Percentiles rank a stretch among this genome's conserved stretches.
Evolutionary conservation across 2,329 filamentous ascomycete genomes (phyloP).

Genomic region (Emmonsia crescens): DNA sequence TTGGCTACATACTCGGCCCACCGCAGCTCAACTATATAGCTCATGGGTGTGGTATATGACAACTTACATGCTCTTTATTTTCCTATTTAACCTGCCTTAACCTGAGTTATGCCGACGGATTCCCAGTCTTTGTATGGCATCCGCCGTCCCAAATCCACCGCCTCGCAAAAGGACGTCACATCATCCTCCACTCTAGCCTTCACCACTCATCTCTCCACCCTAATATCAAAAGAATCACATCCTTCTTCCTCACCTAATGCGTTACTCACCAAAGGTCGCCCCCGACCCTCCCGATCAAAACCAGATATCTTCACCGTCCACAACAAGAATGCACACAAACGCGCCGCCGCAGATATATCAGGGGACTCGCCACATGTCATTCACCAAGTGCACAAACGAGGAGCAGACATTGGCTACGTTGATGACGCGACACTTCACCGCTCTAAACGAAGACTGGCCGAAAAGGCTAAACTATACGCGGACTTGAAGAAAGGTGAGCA

Average conservation of each 20-base stretch:
- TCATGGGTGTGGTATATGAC: neutral
- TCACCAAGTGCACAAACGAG: constrained; percentile 51
- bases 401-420: constrained; percentile 49
- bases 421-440: constrained; percentile 50
- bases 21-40: neutral
- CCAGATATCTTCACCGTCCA: constrained; percentile 58
- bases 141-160: constrained; percentile 53
- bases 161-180: constrained; percentile 51
- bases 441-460: constrained; percentile 71
- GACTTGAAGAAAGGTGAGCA: constrained; percentile 86
- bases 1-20: neutral
- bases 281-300: constrained; percentile 44
- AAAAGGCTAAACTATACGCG: constrained; percentile 79
- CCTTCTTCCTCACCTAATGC: constrained; percentile 29
- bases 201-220: constrained; percentile 71
- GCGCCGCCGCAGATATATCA: constrained; percentile 50
- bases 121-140: constrained; percentile 57
- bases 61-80: neutral
- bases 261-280: constrained; percentile 30
- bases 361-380: constrained; percentile 44
- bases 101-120: constrained; percentile 5
- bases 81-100: neutral
- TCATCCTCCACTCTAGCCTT: constrained; percentile 70
- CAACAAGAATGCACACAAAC: constrained; percentile 52
- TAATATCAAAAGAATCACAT: constrained; percentile 50